These are phyloP conservation scores for Heliocybe sulcata DNA, from an alignment of 1,284 basidiomycete species.

Conservation along the genomic window DNA sequence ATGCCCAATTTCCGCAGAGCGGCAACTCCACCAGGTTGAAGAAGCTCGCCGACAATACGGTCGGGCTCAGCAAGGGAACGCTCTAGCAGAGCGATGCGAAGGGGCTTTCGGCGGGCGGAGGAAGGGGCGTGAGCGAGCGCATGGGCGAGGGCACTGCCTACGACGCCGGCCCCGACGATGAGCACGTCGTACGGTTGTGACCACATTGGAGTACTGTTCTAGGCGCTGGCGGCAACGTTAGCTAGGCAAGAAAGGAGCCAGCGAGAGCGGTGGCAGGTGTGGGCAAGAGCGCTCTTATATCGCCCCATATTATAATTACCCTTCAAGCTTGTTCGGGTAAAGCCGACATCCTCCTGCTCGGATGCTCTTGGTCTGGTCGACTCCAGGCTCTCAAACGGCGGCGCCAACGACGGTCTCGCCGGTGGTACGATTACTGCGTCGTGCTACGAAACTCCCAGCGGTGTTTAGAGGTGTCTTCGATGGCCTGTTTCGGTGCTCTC, in stretches of 20 bases:
- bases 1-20: constrained; percentile 78
- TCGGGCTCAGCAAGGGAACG: constrained; percentile 90
- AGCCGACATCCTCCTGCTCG: not conserved
- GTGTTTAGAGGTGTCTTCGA: not conserved
- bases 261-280: not conserved
- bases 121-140: constrained; percentile 37
- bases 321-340: not conserved
- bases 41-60: constrained; percentile 94
- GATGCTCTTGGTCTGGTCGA: not conserved
- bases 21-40: constrained; percentile 89
- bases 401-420: not conserved
- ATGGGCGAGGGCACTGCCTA: constrained; percentile 73
- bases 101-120: constrained; percentile 37
- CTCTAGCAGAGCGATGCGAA: constrained; percentile 81
- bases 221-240: not conserved
- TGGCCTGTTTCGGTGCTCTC: not conserved
- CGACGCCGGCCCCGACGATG: constrained; percentile 88
- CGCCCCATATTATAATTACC: not conserved
- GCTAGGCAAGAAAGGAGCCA: not conserved
- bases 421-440: not conserved
- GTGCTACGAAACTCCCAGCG: not conserved
- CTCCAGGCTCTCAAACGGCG: not conserved
- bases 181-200: constrained; percentile 57
- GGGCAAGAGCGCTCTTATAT: not conserved
- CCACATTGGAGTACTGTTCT: not conserved